A percentile compares a stretch with the other conserved stretches of the same genome.
Evolutionary conservation across 2,329 filamentous ascomycete genomes (phyloP).

Genomic region (Alternaria incomplexa): DNA sequence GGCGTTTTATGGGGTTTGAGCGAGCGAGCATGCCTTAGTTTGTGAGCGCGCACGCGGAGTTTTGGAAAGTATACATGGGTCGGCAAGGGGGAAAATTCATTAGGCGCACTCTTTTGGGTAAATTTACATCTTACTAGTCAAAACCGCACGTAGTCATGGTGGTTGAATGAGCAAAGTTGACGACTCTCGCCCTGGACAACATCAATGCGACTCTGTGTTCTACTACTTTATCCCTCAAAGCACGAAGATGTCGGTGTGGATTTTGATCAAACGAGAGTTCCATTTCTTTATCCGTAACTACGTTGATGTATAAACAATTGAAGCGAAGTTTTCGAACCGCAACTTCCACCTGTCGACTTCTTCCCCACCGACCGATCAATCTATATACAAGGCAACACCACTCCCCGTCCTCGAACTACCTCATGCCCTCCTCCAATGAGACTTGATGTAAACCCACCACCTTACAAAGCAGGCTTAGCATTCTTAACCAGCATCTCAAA

Average conservation of each 20-base stretch:
- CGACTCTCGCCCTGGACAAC: background rate
- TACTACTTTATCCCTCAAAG: too few relatives aligned
- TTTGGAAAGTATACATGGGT: constrained; percentile 6
- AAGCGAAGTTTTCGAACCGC: background rate
- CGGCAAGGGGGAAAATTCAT: background rate
- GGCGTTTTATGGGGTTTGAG: constrained; percentile 4
- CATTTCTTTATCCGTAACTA: background rate
- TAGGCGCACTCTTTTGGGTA: background rate
- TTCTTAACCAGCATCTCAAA: constrained; percentile 48
- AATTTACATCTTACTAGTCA: background rate
- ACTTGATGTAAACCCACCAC: background rate
- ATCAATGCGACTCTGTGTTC: background rate
- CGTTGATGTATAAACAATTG: background rate
- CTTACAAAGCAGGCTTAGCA: constrained; percentile 46
- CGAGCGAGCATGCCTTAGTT: background rate
- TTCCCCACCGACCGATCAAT: background rate
- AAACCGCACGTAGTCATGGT: background rate
- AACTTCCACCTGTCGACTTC: background rate
- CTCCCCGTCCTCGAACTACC: background rate
- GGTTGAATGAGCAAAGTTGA: background rate
- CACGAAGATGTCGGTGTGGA: background rate
- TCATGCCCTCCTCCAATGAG: background rate
- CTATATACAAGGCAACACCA: constrained; percentile 17
- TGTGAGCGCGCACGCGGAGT: constrained; percentile 5
- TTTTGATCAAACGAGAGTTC: background rate